Percentiles rank a stretch among this genome's conserved stretches.
Conservation (phyloP, 352 stramenopile species). For the Phytophthora pini region DNA sequence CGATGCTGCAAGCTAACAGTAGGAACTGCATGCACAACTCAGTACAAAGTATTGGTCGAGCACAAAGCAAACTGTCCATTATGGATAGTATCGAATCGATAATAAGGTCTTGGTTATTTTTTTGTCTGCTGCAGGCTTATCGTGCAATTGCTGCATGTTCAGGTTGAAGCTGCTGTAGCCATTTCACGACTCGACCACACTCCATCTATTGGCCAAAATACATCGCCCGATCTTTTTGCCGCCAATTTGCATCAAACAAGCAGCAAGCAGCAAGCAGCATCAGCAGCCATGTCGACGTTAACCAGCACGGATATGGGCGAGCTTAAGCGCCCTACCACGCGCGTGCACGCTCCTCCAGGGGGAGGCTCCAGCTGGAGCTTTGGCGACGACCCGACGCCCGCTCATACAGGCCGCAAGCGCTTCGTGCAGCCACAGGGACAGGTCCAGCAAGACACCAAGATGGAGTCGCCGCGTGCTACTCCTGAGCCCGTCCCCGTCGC, state of each 20-base stretch:
- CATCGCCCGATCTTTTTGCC: neutral
- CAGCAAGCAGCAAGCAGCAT: neutral
- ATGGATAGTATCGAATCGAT: no score
- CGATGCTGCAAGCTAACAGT: no score
- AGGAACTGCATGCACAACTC: no score
- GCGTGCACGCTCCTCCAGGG: constrained; percentile 79
- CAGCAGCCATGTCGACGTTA: constrained; percentile 75
- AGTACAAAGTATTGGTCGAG: no score
- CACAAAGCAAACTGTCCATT: no score
- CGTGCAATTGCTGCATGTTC: no score
- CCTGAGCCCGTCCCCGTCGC: constrained; percentile 25
- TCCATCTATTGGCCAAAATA: neutral
- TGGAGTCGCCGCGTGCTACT: constrained; percentile 46
- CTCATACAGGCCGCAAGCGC: constrained; percentile 33
- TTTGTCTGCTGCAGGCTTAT: no score
- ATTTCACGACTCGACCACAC: no score
- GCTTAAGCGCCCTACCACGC: constrained; percentile 84
- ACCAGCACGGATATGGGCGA: constrained; percentile 86
- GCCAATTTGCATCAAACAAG: constrained; percentile 1
- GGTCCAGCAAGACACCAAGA: constrained; percentile 37
- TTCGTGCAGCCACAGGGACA: constrained; percentile 21
- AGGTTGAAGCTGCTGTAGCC: neutral
- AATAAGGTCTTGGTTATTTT: no score
- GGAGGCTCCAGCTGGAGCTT: constrained; percentile 87
- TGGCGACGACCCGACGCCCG: constrained; percentile 41